phyloP scores from a whole-genome alignment of 495 filamentous ascomycete genomes.

The Massariosphaeria phaeospora region DNA sequence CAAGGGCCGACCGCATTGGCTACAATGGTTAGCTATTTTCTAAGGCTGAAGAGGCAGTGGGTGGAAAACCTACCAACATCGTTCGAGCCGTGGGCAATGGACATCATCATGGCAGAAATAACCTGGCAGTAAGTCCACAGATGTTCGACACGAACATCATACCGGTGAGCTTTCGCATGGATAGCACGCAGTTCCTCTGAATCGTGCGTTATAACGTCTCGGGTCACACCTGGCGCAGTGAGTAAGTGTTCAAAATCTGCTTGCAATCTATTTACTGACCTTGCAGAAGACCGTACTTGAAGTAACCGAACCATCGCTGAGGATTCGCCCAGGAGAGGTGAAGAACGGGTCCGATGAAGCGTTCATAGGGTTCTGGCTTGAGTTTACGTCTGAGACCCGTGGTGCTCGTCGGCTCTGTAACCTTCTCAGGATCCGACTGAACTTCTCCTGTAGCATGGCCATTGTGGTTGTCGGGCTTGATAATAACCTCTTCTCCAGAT shows the following conservation, averaged over 20 bases:
- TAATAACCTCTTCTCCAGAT: neutral
- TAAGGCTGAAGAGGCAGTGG: neutral
- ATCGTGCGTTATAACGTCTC: constrained; percentile 52
- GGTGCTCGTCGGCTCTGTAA: neutral
- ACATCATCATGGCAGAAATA: constrained; percentile 54
- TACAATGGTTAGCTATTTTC: neutral
- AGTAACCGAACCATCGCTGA: constrained; percentile 14
- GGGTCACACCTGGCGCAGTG: constrained; percentile 47
- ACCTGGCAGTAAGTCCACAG: constrained; percentile 40
- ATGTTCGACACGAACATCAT: constrained; percentile 35
- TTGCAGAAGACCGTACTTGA: constrained; percentile 18
- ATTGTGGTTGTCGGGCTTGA: neutral
- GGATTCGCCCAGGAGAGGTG: constrained; percentile 11
- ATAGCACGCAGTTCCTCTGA: constrained; percentile 40
- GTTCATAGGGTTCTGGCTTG: constrained; percentile 12
- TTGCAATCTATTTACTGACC: neutral
- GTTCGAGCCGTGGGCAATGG: constrained; percentile 36
- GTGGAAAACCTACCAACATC: constrained; percentile 20
- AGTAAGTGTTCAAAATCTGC: neutral
- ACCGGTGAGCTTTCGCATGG: constrained; percentile 16
- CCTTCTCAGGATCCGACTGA: constrained; percentile 7
- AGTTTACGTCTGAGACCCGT: neutral
- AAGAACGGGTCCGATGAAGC: constrained; percentile 12
- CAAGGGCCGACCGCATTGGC: constrained; percentile 21
- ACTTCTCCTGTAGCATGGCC: neutral